These are phyloP conservation scores for Takakia lepidozioides DNA, from an alignment of 225 moss, liverwort and hornwort species.

Conservation along the genomic window DNA sequence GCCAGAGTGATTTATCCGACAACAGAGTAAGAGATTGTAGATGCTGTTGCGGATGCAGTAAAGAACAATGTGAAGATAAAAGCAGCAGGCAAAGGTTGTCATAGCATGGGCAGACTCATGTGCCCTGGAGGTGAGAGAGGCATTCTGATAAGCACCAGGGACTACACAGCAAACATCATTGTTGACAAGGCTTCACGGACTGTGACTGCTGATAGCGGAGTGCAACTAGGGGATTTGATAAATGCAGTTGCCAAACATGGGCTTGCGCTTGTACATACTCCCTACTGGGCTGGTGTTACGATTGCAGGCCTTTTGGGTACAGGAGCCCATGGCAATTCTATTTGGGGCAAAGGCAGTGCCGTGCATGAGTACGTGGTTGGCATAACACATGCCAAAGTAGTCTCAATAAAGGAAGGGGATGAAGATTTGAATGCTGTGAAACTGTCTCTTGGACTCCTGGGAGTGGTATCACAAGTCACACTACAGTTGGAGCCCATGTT, in stretches of 20 bases:
- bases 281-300: constrained; percentile 35
- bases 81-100: too few relatives aligned
- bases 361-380: constrained; percentile 42
- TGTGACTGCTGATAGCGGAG: constrained; percentile 34
- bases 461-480: constrained; percentile 37
- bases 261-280: constrained; percentile 26
- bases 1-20: too few relatives aligned
- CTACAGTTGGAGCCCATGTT: constrained; percentile 33
- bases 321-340: constrained; percentile 37
- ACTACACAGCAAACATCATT: constrained; percentile 9
- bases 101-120: too few relatives aligned
- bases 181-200: constrained; percentile 11
- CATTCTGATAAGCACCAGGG: constrained; percentile 39
- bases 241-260: constrained; percentile 16
- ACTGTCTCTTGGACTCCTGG: constrained; percentile 40
- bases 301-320: constrained; percentile 31
- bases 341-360: constrained; percentile 30
- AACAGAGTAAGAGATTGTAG: too few relatives aligned
- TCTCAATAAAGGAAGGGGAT: constrained; percentile 5
- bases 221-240: constrained; percentile 22
- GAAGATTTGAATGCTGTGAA: constrained; percentile 36
- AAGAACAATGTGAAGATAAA: too few relatives aligned
- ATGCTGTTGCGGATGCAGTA: too few relatives aligned
- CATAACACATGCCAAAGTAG: too few relatives aligned
- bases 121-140: too few relatives aligned